These are phyloP conservation scores for Marchantia polymorpha DNA, from an alignment of 225 moss, liverwort and hornwort species.

Conservation along the genomic window DNA sequence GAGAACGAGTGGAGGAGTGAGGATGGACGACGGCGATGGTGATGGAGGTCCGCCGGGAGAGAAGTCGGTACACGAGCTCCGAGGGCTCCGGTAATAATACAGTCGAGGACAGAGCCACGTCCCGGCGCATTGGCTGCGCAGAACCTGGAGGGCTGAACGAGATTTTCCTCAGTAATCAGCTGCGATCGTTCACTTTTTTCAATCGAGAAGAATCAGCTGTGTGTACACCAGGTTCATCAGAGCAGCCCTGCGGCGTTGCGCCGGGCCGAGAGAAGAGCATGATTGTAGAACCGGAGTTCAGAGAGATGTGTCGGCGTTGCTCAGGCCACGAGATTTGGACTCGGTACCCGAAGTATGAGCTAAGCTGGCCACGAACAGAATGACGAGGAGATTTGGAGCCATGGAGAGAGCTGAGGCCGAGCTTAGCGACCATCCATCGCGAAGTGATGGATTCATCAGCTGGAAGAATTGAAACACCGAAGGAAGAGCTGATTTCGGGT, in stretches of 20 bases:
- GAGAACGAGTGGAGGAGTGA: neutral
- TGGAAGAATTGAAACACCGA: neutral
- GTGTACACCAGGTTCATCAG: neutral
- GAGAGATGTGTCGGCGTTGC: neutral
- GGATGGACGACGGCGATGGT: neutral
- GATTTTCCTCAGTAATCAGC: neutral
- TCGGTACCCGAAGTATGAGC: slow-evolving; percentile 2
- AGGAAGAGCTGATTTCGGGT: neutral
- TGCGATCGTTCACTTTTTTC: no score
- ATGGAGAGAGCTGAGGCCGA: neutral
- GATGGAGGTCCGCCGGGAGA: neutral
- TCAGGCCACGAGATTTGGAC: slow-evolving; percentile 1
- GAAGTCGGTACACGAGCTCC: neutral
- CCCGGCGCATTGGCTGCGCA: neutral
- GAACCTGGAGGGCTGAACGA: slow-evolving; percentile 1
- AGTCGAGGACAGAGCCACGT: neutral
- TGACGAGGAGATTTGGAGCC: neutral
- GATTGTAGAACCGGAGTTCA: neutral
- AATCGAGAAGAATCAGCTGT: neutral
- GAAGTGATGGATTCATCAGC: neutral
- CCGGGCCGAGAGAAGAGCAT: slow-evolving; percentile 2
- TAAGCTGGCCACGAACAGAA: neutral
- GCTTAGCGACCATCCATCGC: neutral
- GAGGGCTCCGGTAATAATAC: neutral
- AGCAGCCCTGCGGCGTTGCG: neutral